Base-by-base conservation (phyloP, 2,329 filamentous ascomycete genomes). In the Ophiocordyceps camponoti-rufipedis region DNA sequence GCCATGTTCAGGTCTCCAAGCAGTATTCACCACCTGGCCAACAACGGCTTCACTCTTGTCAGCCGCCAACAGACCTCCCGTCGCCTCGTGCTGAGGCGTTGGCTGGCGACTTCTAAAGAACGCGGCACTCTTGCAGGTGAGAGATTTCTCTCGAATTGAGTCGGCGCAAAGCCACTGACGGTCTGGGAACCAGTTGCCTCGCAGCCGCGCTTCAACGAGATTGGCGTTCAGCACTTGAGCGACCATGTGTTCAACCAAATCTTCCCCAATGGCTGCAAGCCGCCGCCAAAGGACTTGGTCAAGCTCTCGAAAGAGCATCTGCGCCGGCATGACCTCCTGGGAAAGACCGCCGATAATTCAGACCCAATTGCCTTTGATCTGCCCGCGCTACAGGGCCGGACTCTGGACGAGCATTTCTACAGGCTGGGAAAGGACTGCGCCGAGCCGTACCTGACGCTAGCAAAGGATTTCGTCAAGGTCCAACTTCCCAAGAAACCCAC, bases 221-320 rank as follows among this genome's bases (percentile, higher is more conserved):
- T 98, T 54, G 86, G 85, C 45, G 85, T 98, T 38, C 91, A 98
- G 64, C 89, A 96, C 56, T 69, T 98, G 53, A 95, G 87, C 68
- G 71, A 73, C 48, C 74, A 88, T 66, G 72, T 98, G 41, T 85
- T 89, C 61, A 59, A 74, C 2, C 91, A 96, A 62, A 66, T 98
- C 40, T 98, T 98, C 57, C 76, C 75, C 5, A 64, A 69, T 38
- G 66, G 66, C 43, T 57, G 62, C 49, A 62, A 70, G 11, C 66
- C 75, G 3, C 73, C 82, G 2, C 75, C 84, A 2, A 65, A 74
- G 41, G 76, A 87, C 48, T 75, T 98, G 8, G 76, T 96, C 35
- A 69, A 82, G 12, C 71, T 98, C 14, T 82, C 91, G 0, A 80
- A 73, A 53, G 80, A 93, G 50, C 91, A 98, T 61, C 69, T 98